Evolutionary conservation across 148 eudicot genomes (phyloP).

Genomic region (Camellia japonica): DNA sequence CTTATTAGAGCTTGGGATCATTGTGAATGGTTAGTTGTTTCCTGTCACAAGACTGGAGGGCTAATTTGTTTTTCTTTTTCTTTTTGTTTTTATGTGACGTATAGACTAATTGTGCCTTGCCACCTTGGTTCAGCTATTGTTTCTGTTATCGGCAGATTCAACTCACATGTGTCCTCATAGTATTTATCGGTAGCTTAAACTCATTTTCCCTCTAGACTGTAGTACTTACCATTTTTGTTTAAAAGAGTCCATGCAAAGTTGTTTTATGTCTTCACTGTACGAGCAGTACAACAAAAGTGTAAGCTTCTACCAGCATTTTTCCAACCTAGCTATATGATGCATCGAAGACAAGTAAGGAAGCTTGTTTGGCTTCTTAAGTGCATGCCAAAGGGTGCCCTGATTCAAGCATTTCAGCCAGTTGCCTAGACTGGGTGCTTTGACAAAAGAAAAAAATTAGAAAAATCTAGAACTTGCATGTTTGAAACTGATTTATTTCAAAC

Average conservation of each 20-base stretch:
- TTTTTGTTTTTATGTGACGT: neutral
- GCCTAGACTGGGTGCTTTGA: neutral
- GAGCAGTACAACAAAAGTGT: neutral
- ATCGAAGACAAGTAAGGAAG: neutral
- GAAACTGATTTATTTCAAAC: neutral
- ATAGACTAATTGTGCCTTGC: neutral
- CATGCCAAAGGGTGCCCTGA: neutral
- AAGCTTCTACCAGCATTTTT: neutral
- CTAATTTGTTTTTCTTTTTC: neutral
- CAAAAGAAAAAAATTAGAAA: neutral
- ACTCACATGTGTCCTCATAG: neutral
- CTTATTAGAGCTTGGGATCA: too few relatives aligned
- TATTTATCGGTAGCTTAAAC: neutral
- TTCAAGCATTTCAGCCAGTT: neutral
- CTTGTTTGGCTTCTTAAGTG: neutral
- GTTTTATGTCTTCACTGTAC: neutral
- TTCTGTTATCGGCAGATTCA: neutral
- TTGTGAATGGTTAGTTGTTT: neutral
- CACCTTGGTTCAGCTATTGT: neutral
- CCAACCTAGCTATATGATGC: neutral
- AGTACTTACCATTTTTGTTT: neutral
- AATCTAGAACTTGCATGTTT: neutral
- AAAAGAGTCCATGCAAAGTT: neutral
- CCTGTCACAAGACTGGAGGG: neutral
- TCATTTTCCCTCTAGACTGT: too few relatives aligned